Conservation (phyloP, 495 filamentous ascomycete genomes). For the Podospora anserina region DNA sequence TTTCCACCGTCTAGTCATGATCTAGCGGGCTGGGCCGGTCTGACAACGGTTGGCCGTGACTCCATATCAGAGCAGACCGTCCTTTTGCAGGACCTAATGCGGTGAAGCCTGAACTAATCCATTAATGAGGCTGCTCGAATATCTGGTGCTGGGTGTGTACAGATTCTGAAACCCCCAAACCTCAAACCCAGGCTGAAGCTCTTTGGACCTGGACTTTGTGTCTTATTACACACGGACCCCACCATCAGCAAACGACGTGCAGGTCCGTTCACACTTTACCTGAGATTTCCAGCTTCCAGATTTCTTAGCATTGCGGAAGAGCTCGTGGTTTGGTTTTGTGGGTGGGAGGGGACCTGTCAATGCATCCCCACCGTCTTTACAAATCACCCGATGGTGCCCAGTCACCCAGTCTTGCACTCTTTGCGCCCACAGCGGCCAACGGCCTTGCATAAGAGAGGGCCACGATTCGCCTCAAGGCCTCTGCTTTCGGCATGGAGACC, state of each 20-base stretch:
- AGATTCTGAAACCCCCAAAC: slow-evolving; percentile 24
- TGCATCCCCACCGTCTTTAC: slow-evolving; percentile 21
- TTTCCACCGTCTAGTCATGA: background rate
- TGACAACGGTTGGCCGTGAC: background rate
- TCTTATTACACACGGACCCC: slow-evolving; percentile 14
- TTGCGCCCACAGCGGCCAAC: slow-evolving; percentile 15
- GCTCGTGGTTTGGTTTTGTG: slow-evolving; percentile 9
- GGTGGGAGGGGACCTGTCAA: slow-evolving; percentile 13
- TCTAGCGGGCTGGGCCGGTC: background rate
- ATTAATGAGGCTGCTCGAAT: slow-evolving; percentile 13
- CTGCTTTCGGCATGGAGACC: background rate
- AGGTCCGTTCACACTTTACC: slow-evolving; percentile 20
- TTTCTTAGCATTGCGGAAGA: slow-evolving; percentile 12
- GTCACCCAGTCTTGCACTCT: slow-evolving; percentile 2
- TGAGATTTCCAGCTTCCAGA: slow-evolving; percentile 25
- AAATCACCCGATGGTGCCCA: slow-evolving; percentile 18
- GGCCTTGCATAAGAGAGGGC: slow-evolving; percentile 16
- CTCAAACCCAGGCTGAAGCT: slow-evolving; percentile 7
- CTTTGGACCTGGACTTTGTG: background rate
- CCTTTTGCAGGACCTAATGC: slow-evolving; percentile 12
- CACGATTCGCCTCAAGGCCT: slow-evolving; percentile 20
- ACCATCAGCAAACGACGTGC: slow-evolving; percentile 18
- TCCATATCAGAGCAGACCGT: background rate
- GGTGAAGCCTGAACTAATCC: slow-evolving; percentile 17
- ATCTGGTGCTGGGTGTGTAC: background rate